Percentiles rank a stretch among this genome's conserved stretches.
Evolutionary conservation across 768 basidiomycete genomes (phyloP).

Genomic region (Boletus coccyginus): DNA sequence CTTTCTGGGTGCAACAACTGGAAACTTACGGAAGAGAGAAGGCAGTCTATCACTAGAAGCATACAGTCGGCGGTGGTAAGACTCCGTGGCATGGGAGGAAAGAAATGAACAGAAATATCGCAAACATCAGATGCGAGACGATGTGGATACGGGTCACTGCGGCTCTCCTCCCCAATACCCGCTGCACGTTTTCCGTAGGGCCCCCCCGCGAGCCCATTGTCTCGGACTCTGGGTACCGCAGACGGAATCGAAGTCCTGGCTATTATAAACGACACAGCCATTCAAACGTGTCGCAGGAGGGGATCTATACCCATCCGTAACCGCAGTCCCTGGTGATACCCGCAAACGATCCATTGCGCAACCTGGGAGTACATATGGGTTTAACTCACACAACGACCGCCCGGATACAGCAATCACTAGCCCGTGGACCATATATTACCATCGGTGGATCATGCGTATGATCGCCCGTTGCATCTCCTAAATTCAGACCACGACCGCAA

Average conservation of each 20-base stretch:
- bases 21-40: not conserved
- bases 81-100: not conserved
- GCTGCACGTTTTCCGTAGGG: not conserved
- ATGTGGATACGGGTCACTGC: not conserved
- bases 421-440: not conserved
- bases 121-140: not conserved
- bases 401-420: no score
- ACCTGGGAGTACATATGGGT: no score
- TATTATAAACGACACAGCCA: not conserved
- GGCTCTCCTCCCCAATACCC: not conserved
- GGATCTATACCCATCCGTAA: no score
- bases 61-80: not conserved
- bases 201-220: not conserved
- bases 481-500: not conserved
- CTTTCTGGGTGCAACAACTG: not conserved
- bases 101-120: not conserved
- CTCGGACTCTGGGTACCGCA: not conserved
- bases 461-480: not conserved
- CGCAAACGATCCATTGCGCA: no score
- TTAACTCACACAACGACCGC: no score
- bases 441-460: not conserved
- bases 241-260: not conserved
- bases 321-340: no score
- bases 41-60: not conserved
- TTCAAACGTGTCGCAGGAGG: no score